phyloP scores from a whole-genome alignment of 495 filamentous ascomycete genomes.

The Hypoxylon perforatum region DNA sequence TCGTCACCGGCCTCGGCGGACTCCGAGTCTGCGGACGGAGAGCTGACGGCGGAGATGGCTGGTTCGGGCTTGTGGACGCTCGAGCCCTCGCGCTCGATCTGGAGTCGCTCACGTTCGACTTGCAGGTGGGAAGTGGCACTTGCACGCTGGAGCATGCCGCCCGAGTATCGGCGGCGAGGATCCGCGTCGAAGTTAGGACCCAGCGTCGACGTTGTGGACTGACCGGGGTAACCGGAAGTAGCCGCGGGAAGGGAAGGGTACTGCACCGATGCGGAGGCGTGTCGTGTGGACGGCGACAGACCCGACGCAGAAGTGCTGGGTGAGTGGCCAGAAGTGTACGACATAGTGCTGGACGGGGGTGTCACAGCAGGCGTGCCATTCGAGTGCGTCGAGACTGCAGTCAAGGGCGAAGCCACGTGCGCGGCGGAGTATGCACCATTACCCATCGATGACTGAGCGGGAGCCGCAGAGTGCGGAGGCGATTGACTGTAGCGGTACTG shows the following conservation, averaged over 20 bases:
- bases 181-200: constrained; percentile 83
- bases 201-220: constrained; percentile 79
- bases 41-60: constrained; percentile 52
- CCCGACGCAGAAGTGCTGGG: constrained; percentile 73
- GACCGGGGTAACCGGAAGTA: constrained; percentile 69
- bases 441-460: constrained; percentile 57
- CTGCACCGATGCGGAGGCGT: constrained; percentile 69
- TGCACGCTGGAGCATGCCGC: constrained; percentile 84
- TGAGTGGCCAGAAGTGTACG: constrained; percentile 87
- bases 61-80: constrained; percentile 63
- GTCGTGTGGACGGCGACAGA: constrained; percentile 73
- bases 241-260: constrained; percentile 89
- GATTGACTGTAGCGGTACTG: constrained; percentile 78
- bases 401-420: constrained; percentile 69
- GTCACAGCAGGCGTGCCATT: constrained; percentile 85
- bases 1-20: constrained; percentile 56
- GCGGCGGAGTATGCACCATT: constrained; percentile 61
- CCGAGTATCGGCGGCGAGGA: constrained; percentile 85
- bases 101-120: constrained; percentile 63
- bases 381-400: constrained; percentile 66
- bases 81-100: constrained; percentile 60
- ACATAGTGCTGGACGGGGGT: constrained; percentile 86
- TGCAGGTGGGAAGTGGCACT: constrained; percentile 54
- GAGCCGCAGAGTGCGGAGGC: constrained; percentile 67
- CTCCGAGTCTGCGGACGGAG: constrained; percentile 58